Conservation (phyloP, 768 basidiomycete genomes). For the Pisolithus albus region DNA sequence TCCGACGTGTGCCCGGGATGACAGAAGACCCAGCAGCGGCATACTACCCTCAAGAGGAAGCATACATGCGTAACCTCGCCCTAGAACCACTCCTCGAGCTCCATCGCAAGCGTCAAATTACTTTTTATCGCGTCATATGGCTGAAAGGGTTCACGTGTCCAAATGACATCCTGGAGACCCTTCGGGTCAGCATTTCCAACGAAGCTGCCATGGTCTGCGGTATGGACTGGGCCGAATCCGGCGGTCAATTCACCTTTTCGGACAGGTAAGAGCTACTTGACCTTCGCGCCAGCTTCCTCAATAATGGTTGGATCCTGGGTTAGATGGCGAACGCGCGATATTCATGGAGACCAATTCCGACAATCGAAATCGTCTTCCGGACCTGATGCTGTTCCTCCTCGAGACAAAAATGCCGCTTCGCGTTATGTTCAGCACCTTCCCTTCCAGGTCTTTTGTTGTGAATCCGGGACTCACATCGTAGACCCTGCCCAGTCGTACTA, state of each 20-base stretch:
- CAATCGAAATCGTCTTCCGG: slow-evolving; percentile 93
- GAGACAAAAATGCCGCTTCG: slow-evolving; percentile 71
- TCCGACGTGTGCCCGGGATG: slow-evolving; percentile 89
- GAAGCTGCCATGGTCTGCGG: slow-evolving; percentile 98
- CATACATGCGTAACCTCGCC: slow-evolving; percentile 87
- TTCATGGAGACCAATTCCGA: slow-evolving; percentile 96
- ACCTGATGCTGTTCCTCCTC: slow-evolving; percentile 85
- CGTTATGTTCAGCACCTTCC: slow-evolving; percentile 91
- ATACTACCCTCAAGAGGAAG: slow-evolving; percentile 95
- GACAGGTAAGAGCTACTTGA: slow-evolving; percentile 58
- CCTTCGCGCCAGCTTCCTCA: too few species aligned
- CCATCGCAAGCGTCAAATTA: slow-evolving; percentile 63
- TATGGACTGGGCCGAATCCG: slow-evolving; percentile 99
- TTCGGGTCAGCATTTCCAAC: slow-evolving; percentile 84
- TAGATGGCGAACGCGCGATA: slow-evolving; percentile 96
- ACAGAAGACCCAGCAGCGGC: slow-evolving; percentile 80
- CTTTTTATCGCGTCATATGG: slow-evolving; percentile 92
- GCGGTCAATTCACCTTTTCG: slow-evolving; percentile 96
- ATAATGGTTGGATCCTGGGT: background rate
- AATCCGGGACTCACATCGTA: slow-evolving; percentile 94
- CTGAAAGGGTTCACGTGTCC: slow-evolving; percentile 99
- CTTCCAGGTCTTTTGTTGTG: slow-evolving; percentile 99
- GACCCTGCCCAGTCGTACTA: slow-evolving; percentile 97
- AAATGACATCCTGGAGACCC: slow-evolving; percentile 93
- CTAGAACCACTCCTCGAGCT: slow-evolving; percentile 88